Conservation (phyloP, 768 basidiomycete species). For the Galerina marginata region DNA sequence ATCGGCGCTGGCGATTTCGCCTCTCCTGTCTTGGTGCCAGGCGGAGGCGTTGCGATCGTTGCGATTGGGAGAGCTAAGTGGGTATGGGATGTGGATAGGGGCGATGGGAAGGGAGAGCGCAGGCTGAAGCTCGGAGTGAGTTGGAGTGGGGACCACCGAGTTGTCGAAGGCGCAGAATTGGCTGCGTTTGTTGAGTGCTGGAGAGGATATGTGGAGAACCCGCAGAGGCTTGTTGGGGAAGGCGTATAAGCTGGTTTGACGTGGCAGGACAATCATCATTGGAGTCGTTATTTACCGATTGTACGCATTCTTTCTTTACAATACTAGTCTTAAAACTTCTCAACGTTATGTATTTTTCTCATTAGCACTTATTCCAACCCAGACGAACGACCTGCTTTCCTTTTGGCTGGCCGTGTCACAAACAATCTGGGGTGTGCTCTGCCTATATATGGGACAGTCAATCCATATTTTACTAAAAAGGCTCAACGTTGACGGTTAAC, state of each 20-base stretch:
- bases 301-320: no score
- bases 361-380: no score
- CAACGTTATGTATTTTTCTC: no score
- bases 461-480: no score
- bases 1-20: conserved; percentile 77
- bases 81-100: conserved; percentile 69
- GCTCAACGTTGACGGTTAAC: no score
- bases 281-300: no score
- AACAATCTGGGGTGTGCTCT: no score
- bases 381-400: no score
- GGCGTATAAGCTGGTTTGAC: conserved; percentile 34
- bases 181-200: conserved; percentile 89
- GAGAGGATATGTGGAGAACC: conserved; percentile 80
- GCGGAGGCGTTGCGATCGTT: conserved; percentile 86
- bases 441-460: no score
- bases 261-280: no score
- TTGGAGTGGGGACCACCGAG: conserved; percentile 88
- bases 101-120: conserved; percentile 36
- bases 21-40: conserved; percentile 77
- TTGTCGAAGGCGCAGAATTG: conserved; percentile 89
- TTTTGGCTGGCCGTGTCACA: no score
- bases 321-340: no score
- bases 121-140: conserved; percentile 55
- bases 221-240: conserved; percentile 69
- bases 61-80: conserved; percentile 81